Percentiles rank a stretch among this genome's conserved stretches.
Conservation (phyloP, 768 basidiomycete species). For the Antrodiella citrinella region DNA sequence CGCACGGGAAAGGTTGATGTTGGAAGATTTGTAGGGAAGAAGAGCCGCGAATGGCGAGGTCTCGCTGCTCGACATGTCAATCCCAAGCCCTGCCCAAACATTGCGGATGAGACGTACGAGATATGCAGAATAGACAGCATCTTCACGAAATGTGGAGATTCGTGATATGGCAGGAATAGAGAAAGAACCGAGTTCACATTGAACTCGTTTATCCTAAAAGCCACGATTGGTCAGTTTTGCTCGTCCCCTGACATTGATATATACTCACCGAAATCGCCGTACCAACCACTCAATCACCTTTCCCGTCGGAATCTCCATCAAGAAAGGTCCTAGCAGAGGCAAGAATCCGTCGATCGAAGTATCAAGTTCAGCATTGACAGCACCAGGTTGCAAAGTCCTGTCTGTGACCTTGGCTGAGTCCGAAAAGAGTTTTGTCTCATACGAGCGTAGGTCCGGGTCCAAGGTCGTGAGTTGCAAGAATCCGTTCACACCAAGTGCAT, state of each 20-base stretch:
- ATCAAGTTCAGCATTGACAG: constrained; percentile 40
- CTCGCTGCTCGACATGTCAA: constrained; percentile 40
- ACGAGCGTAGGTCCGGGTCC: constrained; percentile 47
- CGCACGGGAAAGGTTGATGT: constrained; percentile 63
- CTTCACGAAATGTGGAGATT: constrained; percentile 89
- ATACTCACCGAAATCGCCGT: constrained; percentile 73
- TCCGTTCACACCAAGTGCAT: constrained; percentile 73
- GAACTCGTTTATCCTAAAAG: constrained; percentile 82
- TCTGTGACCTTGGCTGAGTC: constrained; percentile 69
- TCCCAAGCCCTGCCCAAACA: too few relatives aligned
- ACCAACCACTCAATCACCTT: constrained; percentile 95
- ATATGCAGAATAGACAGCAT: constrained; percentile 84
- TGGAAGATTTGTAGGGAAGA: constrained; percentile 66
- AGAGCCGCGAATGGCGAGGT: constrained; percentile 64
- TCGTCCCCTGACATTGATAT: background rate
- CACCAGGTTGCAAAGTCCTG: constrained; percentile 60
- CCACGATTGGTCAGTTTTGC: background rate
- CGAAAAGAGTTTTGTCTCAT: constrained; percentile 71
- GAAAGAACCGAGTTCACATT: constrained; percentile 72
- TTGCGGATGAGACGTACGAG: constrained; percentile 43
- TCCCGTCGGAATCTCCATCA: constrained; percentile 73
- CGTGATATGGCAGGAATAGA: constrained; percentile 91
- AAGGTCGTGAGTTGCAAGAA: constrained; percentile 64
- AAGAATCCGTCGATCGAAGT: constrained; percentile 53
- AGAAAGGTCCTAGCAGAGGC: constrained; percentile 65